phyloP scores from a whole-genome alignment of 768 basidiomycete genomes.

The Auricularia sp. region DNA sequence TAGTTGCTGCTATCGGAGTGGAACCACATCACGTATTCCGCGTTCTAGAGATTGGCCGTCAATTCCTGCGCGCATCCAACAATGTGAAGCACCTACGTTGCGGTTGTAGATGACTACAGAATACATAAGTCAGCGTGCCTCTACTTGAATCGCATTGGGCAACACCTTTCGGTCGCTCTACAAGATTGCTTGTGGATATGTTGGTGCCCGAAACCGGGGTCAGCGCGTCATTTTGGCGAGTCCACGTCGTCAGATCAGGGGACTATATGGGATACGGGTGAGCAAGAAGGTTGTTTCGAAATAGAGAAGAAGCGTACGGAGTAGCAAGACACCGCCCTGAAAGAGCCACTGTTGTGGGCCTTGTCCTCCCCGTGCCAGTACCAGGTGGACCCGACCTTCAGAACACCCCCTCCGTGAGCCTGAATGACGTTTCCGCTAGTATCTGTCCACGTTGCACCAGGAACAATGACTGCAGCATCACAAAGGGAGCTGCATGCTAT shows the following conservation, averaged over 20 bases:
- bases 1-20: slow-evolving; percentile 55
- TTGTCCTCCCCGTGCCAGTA: slow-evolving; percentile 62
- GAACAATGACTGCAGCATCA: slow-evolving; percentile 36
- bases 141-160: too few relatives aligned
- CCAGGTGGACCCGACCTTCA: slow-evolving; percentile 46
- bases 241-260: slow-evolving; percentile 41
- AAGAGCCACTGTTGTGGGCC: slow-evolving; percentile 40
- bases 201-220: slow-evolving; percentile 42
- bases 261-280: slow-evolving; percentile 32
- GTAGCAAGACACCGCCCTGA: slow-evolving; percentile 49
- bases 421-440: slow-evolving; percentile 52
- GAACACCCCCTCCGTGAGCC: slow-evolving; percentile 49
- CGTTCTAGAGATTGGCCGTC: too few relatives aligned
- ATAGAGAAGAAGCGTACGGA: slow-evolving; percentile 22
- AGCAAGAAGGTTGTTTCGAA: neutral
- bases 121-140: too few relatives aligned
- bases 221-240: slow-evolving; percentile 48
- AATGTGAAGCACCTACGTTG: too few relatives aligned
- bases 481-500: too few relatives aligned
- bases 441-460: slow-evolving; percentile 53
- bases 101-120: too few relatives aligned
- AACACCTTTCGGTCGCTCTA: slow-evolving; percentile 46
- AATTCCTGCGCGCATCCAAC: too few relatives aligned
- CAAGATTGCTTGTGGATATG: slow-evolving; percentile 47
- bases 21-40: slow-evolving; percentile 64